Conservation (phyloP, 352 stramenopile species). For the Globisporangium perplexum region DNA sequence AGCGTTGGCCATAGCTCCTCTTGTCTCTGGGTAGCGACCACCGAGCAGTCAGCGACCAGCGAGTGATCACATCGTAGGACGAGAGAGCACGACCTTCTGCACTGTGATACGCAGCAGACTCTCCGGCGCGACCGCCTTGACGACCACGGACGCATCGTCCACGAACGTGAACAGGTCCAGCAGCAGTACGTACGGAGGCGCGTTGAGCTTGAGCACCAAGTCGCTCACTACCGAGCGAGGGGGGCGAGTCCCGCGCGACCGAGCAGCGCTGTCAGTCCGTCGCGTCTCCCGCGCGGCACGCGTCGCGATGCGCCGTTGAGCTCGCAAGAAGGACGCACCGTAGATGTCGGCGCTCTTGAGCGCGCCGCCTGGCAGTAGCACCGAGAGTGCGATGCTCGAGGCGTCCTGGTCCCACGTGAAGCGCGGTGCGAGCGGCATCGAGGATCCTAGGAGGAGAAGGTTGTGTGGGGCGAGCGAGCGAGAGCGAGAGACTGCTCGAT, state of each 20-base stretch:
- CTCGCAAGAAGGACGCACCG: slow-evolving; percentile 41
- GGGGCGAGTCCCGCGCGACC: background rate
- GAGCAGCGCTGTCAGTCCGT: background rate
- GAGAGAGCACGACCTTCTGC: slow-evolving; percentile 29
- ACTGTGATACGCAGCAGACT: slow-evolving; percentile 43
- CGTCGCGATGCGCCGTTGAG: too few species aligned
- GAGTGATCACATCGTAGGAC: background rate
- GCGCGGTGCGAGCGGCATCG: slow-evolving; percentile 60
- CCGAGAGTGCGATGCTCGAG: slow-evolving; percentile 35
- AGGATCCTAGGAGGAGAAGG: background rate
- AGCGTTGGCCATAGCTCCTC: slow-evolving; percentile 40
- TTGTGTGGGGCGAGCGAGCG: too few species aligned
- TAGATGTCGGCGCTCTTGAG: slow-evolving; percentile 63
- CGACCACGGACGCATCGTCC: slow-evolving; percentile 39
- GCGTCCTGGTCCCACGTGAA: slow-evolving; percentile 66
- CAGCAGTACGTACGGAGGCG: slow-evolving; percentile 64
- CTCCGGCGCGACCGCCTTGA: slow-evolving; percentile 35
- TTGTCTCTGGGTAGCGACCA: background rate
- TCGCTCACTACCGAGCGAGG: slow-evolving; percentile 48
- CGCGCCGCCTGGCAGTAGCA: slow-evolving; percentile 42
- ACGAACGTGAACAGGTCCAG: slow-evolving; percentile 58
- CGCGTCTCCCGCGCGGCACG: background rate
- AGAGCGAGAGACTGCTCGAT: too few species aligned
- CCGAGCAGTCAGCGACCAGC: background rate
- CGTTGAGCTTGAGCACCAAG: slow-evolving; percentile 77